A percentile compares a stretch with the other conserved stretches of the same genome.
Evolutionary conservation across 768 basidiomycete genomes (phyloP).

Genomic region (Paxillus involutus): DNA sequence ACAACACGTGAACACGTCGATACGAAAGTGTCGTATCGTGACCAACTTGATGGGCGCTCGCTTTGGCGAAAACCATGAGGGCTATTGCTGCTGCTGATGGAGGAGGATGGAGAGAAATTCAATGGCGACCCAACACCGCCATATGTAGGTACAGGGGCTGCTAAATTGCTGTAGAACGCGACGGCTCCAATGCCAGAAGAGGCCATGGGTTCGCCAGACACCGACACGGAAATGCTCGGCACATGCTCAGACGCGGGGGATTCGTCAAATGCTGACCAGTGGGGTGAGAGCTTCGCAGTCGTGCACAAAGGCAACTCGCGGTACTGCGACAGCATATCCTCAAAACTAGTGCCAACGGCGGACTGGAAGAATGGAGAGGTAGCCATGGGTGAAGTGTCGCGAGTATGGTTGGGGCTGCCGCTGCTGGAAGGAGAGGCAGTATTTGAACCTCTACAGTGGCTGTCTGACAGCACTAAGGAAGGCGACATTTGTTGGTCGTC

Average conservation of each 20-base stretch:
- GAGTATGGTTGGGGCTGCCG: not conserved
- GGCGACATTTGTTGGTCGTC: conserved; percentile 35
- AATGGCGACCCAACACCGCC: conserved; percentile 29
- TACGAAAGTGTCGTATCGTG: conserved; percentile 42
- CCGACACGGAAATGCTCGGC: not conserved
- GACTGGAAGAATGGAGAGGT: conserved; percentile 4
- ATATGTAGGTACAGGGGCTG: not conserved
- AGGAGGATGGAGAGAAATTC: conserved; percentile 26
- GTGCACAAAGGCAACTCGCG: conserved; percentile 6
- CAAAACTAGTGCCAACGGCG: not conserved
- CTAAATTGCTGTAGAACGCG: conserved; percentile 5
- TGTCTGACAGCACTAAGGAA: conserved; percentile 19
- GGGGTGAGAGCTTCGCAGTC: not conserved
- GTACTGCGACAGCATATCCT: conserved; percentile 4
- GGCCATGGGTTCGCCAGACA: conserved; percentile 1
- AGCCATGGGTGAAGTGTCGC: conserved; percentile 16
- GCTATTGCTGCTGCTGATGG: conserved; percentile 8
- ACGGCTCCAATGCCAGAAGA: not conserved
- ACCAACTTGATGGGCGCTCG: conserved; percentile 7
- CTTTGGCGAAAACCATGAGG: conserved; percentile 6
- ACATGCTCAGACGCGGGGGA: conserved; percentile 4
- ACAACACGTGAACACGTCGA: conserved; percentile 54
- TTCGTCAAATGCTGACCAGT: conserved; percentile 3
- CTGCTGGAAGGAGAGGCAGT: conserved; percentile 7
- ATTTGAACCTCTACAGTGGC: conserved; percentile 24